Base-by-base conservation (phyloP, 306 rosid species). In the Rubus parviflorus region DNA sequence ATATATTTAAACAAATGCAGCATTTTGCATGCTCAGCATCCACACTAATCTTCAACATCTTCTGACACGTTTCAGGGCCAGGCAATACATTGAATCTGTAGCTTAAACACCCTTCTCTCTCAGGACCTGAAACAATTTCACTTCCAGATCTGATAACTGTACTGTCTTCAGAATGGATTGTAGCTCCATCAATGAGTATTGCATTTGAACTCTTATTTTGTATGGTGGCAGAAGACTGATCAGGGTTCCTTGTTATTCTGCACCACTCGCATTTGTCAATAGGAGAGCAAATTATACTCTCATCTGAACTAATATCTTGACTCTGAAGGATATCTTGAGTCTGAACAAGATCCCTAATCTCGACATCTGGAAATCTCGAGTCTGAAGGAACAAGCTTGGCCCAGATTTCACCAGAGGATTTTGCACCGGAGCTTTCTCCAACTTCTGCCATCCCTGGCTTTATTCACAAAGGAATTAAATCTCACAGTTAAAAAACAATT, bases 1-100 rank as follows among this genome's bases (percentile, higher is more conserved):
- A 90, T 77, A 90, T 76, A 78, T 87, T 94, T 81, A 94, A 83
- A 88, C 98, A 94, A 83, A 94, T 90, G 87, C 98, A 81, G 87
- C 98, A 94, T 80, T 92, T 94, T 60, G 92, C 94, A 81, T 94
- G 89, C 43, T 89, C 97, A n/a, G 73, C 87, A 76, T 92, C 93
- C 43, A 94, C 75, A 73, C 79, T 72, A 75, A 94, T 92, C 97
- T 86, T 87, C 65, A 92, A 77, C 85, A 80, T 77, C 77, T 72
- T 87, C 76, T 80, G 87, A 77, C 78, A 25, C 70, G 83, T 74
- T 83, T 86, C 87, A 10, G 87, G 86, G 71, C 82, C 76, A 68
- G 94, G 85, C 85, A 83, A 46, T 43, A 89, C 72, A 73, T 81
- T 77, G 79, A 94, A 92, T 64, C 66, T 82, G 88, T 87, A 94